Conservation (phyloP, 768 basidiomycete genomes). For the Auricularia sp. region DNA sequence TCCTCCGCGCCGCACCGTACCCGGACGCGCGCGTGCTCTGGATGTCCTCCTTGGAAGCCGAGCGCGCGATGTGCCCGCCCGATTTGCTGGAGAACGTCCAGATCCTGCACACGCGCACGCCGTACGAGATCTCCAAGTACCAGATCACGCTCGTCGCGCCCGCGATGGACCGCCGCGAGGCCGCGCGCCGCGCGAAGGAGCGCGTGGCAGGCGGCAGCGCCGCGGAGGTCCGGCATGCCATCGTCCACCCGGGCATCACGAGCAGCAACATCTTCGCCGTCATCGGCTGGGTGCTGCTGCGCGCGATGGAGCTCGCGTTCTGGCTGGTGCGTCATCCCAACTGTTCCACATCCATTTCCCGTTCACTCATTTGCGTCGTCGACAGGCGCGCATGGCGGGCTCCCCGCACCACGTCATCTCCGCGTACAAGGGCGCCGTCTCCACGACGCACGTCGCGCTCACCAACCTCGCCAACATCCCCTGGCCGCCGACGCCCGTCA, state of each 20-base stretch:
- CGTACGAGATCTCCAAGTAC: conserved; percentile 68
- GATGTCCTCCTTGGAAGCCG: conserved; percentile 64
- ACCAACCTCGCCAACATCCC: conserved; percentile 43
- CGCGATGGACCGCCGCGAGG: conserved; percentile 36
- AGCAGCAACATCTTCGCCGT: conserved; percentile 48
- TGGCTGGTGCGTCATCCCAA: conserved; percentile 54
- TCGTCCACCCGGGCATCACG: conserved; percentile 61
- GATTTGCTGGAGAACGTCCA: conserved; percentile 67
- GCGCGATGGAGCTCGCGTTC: conserved; percentile 44
- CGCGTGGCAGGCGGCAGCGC: conserved; percentile 6
- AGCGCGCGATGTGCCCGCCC: conserved; percentile 24
- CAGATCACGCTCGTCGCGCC: conserved; percentile 61
- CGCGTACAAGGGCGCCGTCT: conserved; percentile 54
- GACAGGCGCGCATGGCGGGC: conserved; percentile 56
- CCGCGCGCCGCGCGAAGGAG: conserved; percentile 8
- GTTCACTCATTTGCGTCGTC: too few relatives aligned
- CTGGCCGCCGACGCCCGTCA: conserved; percentile 26
- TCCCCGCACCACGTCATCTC: conserved; percentile 56
- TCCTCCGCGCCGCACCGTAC: conserved; percentile 11
- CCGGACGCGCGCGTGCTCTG: conserved; percentile 57
- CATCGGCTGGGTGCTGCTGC: conserved; percentile 33
- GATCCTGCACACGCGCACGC: conserved; percentile 42
- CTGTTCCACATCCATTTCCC: too few relatives aligned
- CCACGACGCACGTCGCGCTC: conserved; percentile 58
- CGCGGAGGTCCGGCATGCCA: conserved; percentile 41